Base-by-base conservation (phyloP, 768 basidiomycete genomes). In the Amylocystis lapponica region DNA sequence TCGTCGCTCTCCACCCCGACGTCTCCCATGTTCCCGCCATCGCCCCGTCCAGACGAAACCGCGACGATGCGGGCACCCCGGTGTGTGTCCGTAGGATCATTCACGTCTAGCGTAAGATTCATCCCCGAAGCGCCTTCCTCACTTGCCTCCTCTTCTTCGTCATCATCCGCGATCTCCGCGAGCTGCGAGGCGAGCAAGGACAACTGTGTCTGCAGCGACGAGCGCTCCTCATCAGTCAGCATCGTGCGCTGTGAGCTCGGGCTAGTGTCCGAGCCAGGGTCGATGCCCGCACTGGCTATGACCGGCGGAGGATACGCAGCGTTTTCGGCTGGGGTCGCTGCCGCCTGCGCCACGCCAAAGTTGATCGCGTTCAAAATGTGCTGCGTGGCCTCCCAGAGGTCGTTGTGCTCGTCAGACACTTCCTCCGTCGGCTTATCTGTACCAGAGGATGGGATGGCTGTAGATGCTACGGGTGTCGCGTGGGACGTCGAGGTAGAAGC, bases 281-380 rank as follows among this genome's bases (percentile, higher is more conserved):
- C 54, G 34, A 50, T 44, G 37, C 42, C 52, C 5, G 34, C 32
- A n/a, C 21, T 44, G 1, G 49, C 50, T 22, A 43, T 37, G 13
- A 41, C 43, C 4, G 54, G 42, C n/a, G 43, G 39, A 11, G 31
- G 41, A 30, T 34, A 36, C 19, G 26, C 33, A 16, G 41, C 19
- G 36, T 26, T 36, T 7, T 33, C 25, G 27, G 44, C 50, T 0
- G 29, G 26, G 30, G 40, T 27, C n/a, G 29, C 27, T 5, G 45
- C 27, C 8, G 48, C 5, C 29, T 38, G 46, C 25, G 22, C 43
- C 20, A 27, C 21, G 7, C 76, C 78, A 53, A 86, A 84, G 58
- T 86, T 84, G 63, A 87, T 84, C 3, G 83, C 84, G 52, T 81
- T 78, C 41, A 87, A 68, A 36, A 87, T 87, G 48, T 76, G 82